Evolutionary conservation across 768 basidiomycete genomes (phyloP).

Genomic region (Lactifluus echinatus): DNA sequence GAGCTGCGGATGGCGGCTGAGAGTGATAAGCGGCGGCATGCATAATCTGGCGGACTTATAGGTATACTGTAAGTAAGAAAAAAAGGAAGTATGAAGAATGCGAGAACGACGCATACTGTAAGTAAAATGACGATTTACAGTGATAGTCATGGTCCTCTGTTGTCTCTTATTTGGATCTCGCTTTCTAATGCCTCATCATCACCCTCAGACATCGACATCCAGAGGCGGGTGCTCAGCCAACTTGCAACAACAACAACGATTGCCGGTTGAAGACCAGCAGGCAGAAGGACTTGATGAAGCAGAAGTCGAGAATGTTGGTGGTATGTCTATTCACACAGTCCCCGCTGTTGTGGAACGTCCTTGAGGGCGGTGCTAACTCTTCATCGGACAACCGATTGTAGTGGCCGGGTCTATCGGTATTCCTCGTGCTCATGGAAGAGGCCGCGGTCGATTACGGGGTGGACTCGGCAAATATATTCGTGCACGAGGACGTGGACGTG

Average conservation of each 20-base stretch:
- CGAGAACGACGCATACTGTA: no score
- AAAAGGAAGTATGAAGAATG: not conserved
- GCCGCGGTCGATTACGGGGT: slow-evolving; percentile 52
- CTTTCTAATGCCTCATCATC: not conserved
- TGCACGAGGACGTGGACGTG: slow-evolving; percentile 55
- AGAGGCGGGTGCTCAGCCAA: no score
- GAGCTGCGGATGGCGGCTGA: slow-evolving; percentile 27
- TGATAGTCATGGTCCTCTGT: no score
- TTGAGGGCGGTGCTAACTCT: no score
- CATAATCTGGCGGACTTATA: slow-evolving; percentile 19
- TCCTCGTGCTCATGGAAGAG: slow-evolving; percentile 27
- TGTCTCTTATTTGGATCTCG: slow-evolving; percentile 5
- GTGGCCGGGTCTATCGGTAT: not conserved
- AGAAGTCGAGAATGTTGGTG: no score
- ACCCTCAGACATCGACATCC: not conserved
- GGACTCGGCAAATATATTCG: slow-evolving; percentile 69
- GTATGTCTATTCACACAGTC: no score
- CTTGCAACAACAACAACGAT: no score
- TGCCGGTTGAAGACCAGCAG: no score
- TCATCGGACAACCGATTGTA: no score
- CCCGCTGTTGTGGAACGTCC: no score
- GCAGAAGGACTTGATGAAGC: no score
- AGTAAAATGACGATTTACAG: not conserved
- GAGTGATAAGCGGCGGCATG: slow-evolving; percentile 30
- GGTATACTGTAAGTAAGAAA: not conserved